phyloP scores from a whole-genome alignment of 257 asterid species.

The Plantago ovata region DNA sequence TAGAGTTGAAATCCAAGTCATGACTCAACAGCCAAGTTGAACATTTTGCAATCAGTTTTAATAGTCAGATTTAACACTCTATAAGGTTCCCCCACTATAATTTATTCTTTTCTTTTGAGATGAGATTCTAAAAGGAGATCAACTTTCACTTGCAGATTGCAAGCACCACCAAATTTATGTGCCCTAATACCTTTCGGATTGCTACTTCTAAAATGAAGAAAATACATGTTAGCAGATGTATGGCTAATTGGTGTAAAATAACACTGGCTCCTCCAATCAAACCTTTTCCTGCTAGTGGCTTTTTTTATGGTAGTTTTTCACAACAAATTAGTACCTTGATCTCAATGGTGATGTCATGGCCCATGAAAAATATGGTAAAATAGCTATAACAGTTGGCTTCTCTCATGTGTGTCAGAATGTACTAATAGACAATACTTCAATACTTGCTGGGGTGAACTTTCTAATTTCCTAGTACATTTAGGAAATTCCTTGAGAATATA shows the following conservation, averaged over 20 bases:
- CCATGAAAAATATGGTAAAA: conserved; percentile 32
- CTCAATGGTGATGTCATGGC: conserved; percentile 32
- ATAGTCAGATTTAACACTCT: conserved; percentile 38
- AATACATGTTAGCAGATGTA: conserved; percentile 19
- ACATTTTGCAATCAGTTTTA: conserved; percentile 46
- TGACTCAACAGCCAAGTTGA: conserved; percentile 53
- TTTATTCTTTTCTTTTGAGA: conserved; percentile 37
- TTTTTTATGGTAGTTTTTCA: conserved; percentile 24
- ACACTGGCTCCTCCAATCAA: conserved; percentile 23
- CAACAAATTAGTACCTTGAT: conserved; percentile 29
- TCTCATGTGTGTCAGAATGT: conserved; percentile 25
- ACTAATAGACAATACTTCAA: background rate
- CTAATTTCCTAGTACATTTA: no score
- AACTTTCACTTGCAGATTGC: conserved; percentile 32
- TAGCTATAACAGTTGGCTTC: conserved; percentile 27
- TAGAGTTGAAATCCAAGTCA: conserved; percentile 77
- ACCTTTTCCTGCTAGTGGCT: conserved; percentile 22
- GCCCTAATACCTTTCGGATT: conserved; percentile 32
- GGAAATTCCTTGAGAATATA: no score
- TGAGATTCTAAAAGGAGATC: conserved; percentile 54
- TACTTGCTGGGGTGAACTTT: no score
- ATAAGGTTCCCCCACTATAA: conserved; percentile 84
- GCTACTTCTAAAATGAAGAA: conserved; percentile 19
- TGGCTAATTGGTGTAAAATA: conserved; percentile 25
- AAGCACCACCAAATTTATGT: conserved; percentile 49